Evolutionary conservation across 208 protist genomes (phyloP).

Genomic region (Trichomonas vaginalis): DNA sequence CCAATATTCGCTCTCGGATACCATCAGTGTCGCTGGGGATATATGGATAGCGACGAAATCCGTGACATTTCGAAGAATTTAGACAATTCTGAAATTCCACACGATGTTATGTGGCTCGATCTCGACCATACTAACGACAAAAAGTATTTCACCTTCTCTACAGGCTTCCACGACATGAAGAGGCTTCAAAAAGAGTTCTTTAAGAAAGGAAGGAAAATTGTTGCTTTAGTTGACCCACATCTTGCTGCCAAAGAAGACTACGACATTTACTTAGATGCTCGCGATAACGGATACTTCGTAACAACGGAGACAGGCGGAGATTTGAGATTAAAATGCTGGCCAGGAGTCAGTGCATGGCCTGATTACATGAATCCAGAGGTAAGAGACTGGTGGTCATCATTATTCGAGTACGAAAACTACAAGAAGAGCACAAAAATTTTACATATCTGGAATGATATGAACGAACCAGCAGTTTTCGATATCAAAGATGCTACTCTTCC

Average conservation of each 20-base stretch:
- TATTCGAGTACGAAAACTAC: slow-evolving; percentile 24
- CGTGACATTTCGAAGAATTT: slow-evolving; percentile 26
- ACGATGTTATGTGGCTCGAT: slow-evolving; percentile 94
- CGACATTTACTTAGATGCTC: neutral
- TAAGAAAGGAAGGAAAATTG: neutral
- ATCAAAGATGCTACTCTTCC: slow-evolving; percentile 60
- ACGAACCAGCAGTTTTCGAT: slow-evolving; percentile 82
- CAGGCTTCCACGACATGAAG: neutral
- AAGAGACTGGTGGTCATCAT: slow-evolving; percentile 35
- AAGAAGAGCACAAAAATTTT: slow-evolving; percentile 56
- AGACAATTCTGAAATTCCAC: slow-evolving; percentile 25
- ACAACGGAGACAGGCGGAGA: slow-evolving; percentile 19
- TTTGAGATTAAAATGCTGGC: slow-evolving; percentile 66
- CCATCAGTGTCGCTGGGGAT: slow-evolving; percentile 90
- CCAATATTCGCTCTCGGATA: slow-evolving; percentile 83
- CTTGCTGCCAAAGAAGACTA: neutral
- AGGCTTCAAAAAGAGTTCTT: neutral
- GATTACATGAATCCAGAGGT: slow-evolving; percentile 73
- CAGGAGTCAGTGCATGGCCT: slow-evolving; percentile 64
- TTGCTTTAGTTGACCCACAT: neutral
- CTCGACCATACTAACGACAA: slow-evolving; percentile 95
- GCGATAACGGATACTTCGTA: neutral
- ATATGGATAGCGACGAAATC: slow-evolving; percentile 71
- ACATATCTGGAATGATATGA: slow-evolving; percentile 98
- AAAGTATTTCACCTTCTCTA: slow-evolving; percentile 46